A percentile compares a stretch with the other conserved stretches of the same genome.
Conservation (phyloP, 768 basidiomycete species). For the Infundibulicybe gibba region DNA sequence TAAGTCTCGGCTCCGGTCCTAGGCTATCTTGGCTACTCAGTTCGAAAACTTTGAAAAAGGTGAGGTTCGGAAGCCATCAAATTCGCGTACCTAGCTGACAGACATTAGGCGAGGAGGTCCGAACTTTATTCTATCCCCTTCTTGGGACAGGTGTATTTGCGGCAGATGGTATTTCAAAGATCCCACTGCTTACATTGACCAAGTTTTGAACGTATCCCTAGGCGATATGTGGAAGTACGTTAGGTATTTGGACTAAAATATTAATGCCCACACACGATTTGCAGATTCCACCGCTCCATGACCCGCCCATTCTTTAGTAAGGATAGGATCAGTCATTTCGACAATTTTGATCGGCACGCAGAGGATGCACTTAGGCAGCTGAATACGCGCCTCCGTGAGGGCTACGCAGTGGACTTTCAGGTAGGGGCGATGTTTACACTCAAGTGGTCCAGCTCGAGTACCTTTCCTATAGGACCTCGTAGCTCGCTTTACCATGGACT, state of each 20-base stretch:
- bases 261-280: neutral
- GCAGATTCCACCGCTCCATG: constrained; percentile 62
- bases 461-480: constrained; percentile 31
- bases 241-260: neutral
- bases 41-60: constrained; percentile 47
- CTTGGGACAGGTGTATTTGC: constrained; percentile 61
- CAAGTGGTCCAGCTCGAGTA: neutral
- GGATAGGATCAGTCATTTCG: constrained; percentile 59
- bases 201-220: constrained; percentile 11
- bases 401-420: constrained; percentile 58
- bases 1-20: neutral
- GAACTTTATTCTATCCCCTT: constrained; percentile 25
- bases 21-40: constrained; percentile 42
- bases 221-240: constrained; percentile 72
- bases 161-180: constrained; percentile 40
- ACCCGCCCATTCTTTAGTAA: constrained; percentile 69
- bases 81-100: neutral
- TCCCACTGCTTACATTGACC: too few species aligned
- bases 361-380: constrained; percentile 42
- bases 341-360: constrained; percentile 55
- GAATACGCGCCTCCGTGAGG: constrained; percentile 37
- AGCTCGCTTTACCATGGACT: constrained; percentile 57
- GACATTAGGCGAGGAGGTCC: constrained; percentile 19
- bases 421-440: constrained; percentile 19
- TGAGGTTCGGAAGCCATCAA: constrained; percentile 4